A percentile compares a stretch with the other conserved stretches of the same genome.
These are phyloP conservation scores for Starmerella stigmatis DNA, from an alignment of 805 yeast genomes.

Conservation along the genomic window DNA sequence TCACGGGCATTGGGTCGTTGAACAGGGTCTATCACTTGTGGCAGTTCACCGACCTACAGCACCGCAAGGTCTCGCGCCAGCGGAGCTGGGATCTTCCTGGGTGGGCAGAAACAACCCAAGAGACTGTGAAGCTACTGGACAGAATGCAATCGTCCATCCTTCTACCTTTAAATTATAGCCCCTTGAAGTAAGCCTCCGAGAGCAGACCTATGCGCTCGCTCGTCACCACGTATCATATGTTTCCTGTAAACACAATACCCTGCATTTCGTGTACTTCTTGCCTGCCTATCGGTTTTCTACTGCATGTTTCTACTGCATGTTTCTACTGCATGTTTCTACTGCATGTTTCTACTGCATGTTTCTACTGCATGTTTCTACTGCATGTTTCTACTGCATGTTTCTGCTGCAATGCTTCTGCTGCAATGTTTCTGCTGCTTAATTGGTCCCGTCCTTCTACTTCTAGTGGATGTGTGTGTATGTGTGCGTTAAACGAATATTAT, in stretches of 20 bases:
- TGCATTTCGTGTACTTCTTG: no score
- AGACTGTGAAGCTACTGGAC: conserved; percentile 34
- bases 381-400: no score
- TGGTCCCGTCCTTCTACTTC: no score
- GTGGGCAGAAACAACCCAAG: conserved; percentile 38
- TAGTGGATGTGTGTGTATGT: neutral
- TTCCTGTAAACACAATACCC: no score
- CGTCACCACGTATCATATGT: no score
- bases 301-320: no score
- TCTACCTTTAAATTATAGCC: conserved; percentile 35
- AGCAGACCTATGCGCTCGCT: no score
- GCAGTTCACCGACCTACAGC: conserved; percentile 39
- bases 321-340: no score
- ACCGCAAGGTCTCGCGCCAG: conserved; percentile 34
- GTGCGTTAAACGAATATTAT: neutral
- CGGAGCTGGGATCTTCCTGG: conserved; percentile 38
- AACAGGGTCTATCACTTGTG: conserved; percentile 37
- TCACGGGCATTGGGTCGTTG: conserved; percentile 34
- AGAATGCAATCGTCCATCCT: conserved; percentile 33
- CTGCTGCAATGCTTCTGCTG: no score
- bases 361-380: no score
- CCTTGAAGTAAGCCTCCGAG: conserved; percentile 29
- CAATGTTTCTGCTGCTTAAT: neutral
- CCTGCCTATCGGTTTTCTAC: no score
- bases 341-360: no score